Evolutionary conservation across 164 flowering plant genomes (phyloP).

Genomic region (Kingdonia uniflora): DNA sequence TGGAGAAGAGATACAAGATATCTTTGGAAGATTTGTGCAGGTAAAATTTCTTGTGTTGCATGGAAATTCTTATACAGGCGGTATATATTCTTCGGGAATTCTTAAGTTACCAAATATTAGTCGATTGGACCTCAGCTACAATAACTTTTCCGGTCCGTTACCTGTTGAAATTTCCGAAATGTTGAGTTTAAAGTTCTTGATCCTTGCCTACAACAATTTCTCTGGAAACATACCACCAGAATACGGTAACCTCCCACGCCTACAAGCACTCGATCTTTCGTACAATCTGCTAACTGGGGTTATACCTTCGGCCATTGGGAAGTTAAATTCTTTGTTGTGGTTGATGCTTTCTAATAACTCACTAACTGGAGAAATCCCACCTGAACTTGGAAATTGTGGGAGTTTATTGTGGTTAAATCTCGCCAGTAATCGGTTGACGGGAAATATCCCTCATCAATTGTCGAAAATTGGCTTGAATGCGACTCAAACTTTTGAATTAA

Average conservation of each 20-base stretch:
- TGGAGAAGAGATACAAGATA: conserved; percentile 45
- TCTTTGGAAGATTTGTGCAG: conserved; percentile 45
- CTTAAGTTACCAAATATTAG: conserved; percentile 36
- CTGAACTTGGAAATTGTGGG: conserved; percentile 67
- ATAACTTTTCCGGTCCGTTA: conserved; percentile 54
- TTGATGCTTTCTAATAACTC: conserved; percentile 75
- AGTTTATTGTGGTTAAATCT: conserved; percentile 87
- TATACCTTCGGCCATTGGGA: conserved; percentile 65
- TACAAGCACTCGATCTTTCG: conserved; percentile 85
- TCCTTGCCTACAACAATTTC: conserved; percentile 55
- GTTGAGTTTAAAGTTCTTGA: conserved; percentile 38
- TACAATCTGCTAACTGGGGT: conserved; percentile 48
- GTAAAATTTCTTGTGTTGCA: conserved; percentile 52
- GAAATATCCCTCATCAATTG: conserved; percentile 51
- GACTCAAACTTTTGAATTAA: conserved; percentile 36
- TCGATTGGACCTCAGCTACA: conserved; percentile 69
- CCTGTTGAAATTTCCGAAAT: conserved; percentile 49
- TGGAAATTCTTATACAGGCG: conserved; percentile 57
- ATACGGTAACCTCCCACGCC: conserved; percentile 40
- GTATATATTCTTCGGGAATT: conserved; percentile 54
- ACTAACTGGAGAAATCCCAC: conserved; percentile 60
- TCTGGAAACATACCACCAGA: conserved; percentile 54
- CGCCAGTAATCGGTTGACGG: conserved; percentile 58
- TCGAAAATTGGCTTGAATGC: conserved; percentile 45
- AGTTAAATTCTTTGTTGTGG: conserved; percentile 67